Evolutionary conservation across 352 stramenopile species (phyloP).

Genomic region (Nothophytophthora sp.): DNA sequence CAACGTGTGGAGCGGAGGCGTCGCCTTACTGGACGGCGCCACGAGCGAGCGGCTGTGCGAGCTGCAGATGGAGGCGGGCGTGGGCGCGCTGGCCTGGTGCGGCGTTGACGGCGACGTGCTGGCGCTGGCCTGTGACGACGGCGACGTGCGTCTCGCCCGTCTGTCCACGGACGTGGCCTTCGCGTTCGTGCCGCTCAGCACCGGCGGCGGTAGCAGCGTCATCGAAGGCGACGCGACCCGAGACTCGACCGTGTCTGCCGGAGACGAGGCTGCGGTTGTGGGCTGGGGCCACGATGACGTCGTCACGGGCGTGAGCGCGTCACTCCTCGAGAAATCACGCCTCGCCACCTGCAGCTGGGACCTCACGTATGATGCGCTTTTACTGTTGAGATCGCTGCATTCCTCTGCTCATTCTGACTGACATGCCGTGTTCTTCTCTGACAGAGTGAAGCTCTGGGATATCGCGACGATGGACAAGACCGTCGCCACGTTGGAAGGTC

Average conservation of each 20-base stretch:
- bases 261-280: too few species aligned
- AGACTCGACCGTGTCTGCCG: too few species aligned
- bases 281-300: slow-evolving; percentile 71
- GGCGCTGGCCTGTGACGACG: slow-evolving; percentile 69
- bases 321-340: slow-evolving; percentile 39
- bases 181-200: slow-evolving; percentile 37
- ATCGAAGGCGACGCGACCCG: slow-evolving; percentile 8
- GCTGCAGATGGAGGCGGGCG: slow-evolving; percentile 45
- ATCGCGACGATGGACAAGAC: slow-evolving; percentile 45
- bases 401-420: too few species aligned
- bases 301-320: slow-evolving; percentile 53
- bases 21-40: slow-evolving; percentile 48
- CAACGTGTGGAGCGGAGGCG: slow-evolving; percentile 71
- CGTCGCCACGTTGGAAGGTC: slow-evolving; percentile 55
- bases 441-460: slow-evolving; percentile 82
- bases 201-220: not conserved
- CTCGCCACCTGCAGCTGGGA: slow-evolving; percentile 73
- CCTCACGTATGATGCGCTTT: slow-evolving; percentile 65
- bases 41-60: slow-evolving; percentile 45
- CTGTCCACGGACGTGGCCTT: slow-evolving; percentile 38
- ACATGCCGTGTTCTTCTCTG: too few species aligned
- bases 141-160: slow-evolving; percentile 57
- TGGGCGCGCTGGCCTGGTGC: slow-evolving; percentile 58
- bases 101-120: slow-evolving; percentile 49
- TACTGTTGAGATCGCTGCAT: too few species aligned